Conservation (phyloP, 2,329 filamentous ascomycete species). For the Cercospora sesami region DNA sequence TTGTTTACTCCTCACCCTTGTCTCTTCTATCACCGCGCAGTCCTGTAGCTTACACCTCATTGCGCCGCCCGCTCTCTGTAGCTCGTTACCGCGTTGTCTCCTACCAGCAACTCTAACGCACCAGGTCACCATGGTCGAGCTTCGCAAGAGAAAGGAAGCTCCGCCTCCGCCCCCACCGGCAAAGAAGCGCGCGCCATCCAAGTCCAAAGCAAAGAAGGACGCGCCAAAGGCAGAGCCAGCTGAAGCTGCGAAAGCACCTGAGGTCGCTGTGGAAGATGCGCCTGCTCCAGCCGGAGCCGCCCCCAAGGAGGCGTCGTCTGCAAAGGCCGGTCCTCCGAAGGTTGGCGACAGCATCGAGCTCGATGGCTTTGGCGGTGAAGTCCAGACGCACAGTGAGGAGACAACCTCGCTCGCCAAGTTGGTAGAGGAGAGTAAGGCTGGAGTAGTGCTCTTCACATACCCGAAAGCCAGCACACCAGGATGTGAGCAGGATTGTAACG, state of each 20-base stretch:
- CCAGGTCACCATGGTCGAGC: conserved; percentile 52
- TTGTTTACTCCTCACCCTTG: conserved; percentile 10
- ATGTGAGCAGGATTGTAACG: conserved; percentile 61
- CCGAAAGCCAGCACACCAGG: conserved; percentile 92
- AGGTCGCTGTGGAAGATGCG: conserved; percentile 36
- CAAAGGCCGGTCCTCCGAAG: conserved; percentile 29
- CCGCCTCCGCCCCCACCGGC: conserved; percentile 51
- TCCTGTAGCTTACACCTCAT: not conserved
- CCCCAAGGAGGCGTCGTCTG: conserved; percentile 3
- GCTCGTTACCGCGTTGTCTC: not conserved
- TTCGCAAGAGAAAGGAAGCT: conserved; percentile 63
- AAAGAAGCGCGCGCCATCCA: conserved; percentile 44
- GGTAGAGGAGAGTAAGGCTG: conserved; percentile 77
- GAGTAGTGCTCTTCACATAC: conserved; percentile 92
- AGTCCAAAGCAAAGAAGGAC: conserved; percentile 37
- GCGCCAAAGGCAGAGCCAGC: conserved; percentile 41
- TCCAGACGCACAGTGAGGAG: conserved; percentile 81
- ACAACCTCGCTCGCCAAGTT: conserved; percentile 79
- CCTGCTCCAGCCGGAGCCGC: conserved; percentile 16
- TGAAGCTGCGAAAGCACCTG: conserved; percentile 30
- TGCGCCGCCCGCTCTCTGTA: not conserved
- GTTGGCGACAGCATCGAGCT: conserved; percentile 56
- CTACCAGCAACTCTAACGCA: not conserved
- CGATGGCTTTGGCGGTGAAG: conserved; percentile 62
- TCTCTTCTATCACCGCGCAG: not conserved